phyloP scores from a whole-genome alignment of 768 basidiomycete species.

The Termitomyces sp. region DNA sequence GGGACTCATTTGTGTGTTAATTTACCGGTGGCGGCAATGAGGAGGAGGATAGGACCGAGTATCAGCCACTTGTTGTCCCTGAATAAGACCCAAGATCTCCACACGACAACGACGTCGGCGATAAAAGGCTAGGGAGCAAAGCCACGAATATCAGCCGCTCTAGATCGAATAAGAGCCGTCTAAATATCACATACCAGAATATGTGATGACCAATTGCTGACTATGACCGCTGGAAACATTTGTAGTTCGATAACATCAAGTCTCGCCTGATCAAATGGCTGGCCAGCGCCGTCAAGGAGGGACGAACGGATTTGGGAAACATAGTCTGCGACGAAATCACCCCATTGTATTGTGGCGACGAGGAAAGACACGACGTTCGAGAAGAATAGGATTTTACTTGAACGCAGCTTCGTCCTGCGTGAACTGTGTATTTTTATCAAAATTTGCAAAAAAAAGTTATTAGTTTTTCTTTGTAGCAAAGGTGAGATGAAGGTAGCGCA shows the following conservation, averaged over 20 bases:
- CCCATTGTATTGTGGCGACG: background rate
- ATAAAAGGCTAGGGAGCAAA: background rate
- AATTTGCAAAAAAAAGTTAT: background rate
- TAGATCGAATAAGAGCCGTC: background rate
- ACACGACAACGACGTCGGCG: slow-evolving; percentile 5
- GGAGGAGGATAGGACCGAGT: background rate
- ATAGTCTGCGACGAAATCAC: slow-evolving; percentile 1
- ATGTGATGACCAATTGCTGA: slow-evolving; percentile 4
- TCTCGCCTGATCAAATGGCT: background rate
- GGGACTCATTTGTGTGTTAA: background rate
- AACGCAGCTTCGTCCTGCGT: background rate
- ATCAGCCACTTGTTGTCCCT: slow-evolving; percentile 3
- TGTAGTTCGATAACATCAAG: background rate
- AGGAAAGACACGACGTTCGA: background rate
- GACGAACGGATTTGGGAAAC: background rate
- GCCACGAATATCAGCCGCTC: background rate
- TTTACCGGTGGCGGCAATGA: slow-evolving; percentile 3
- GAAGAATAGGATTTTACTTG: background rate
- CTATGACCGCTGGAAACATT: background rate
- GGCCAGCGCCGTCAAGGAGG: background rate
- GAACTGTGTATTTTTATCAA: background rate
- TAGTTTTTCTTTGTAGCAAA: background rate
- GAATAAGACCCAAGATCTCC: slow-evolving; percentile 9
- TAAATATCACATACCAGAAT: background rate
- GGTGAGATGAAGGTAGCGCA: background rate